Conservation (phyloP, 768 basidiomycete genomes). For the Boletellus ananiceps region DNA sequence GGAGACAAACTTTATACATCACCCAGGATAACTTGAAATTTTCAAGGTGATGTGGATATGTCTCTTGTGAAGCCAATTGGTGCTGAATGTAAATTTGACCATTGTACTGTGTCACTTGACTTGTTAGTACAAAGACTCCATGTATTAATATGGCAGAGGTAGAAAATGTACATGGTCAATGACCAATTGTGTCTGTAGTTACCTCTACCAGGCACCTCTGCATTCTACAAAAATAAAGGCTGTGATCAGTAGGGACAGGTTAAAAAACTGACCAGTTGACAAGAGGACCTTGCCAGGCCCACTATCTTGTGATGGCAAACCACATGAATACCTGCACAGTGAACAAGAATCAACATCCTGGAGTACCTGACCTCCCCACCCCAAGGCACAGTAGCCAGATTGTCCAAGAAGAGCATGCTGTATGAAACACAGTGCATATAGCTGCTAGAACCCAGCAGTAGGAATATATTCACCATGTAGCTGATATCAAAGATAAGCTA, state of each 20-base stretch:
- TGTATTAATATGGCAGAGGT: too few species aligned
- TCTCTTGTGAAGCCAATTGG: too few species aligned
- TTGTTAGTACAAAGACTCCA: too few species aligned
- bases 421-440: neutral
- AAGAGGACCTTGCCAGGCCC: neutral
- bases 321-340: neutral
- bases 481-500: neutral
- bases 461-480: neutral
- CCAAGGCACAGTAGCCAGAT: neutral
- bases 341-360: neutral
- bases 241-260: neutral
- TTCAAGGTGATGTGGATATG: too few species aligned
- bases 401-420: neutral
- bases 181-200: too few species aligned
- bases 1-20: too few species aligned
- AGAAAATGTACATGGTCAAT: too few species aligned
- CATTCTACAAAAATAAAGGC: conserved; percentile 1
- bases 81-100: too few species aligned
- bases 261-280: neutral
- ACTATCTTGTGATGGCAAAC: neutral
- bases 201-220: neutral
- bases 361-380: neutral
- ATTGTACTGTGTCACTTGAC: too few species aligned
- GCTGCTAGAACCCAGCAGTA: neutral
- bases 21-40: too few species aligned